A percentile compares a stretch with the other conserved stretches of the same genome.
Conservation (phyloP, 78 protist species). For the Bodo saltans region DNA sequence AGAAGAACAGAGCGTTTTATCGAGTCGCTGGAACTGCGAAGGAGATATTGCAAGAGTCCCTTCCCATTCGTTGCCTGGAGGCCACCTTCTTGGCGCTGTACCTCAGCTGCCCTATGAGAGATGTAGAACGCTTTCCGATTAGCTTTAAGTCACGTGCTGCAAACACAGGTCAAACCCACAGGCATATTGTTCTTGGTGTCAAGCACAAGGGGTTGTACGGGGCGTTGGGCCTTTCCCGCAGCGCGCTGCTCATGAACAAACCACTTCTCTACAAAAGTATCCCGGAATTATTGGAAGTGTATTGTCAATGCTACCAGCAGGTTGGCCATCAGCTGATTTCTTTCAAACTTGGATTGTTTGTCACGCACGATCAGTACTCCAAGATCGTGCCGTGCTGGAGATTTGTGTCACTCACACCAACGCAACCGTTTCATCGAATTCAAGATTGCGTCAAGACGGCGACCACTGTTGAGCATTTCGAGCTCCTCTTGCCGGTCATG, state of each 20-base stretch:
- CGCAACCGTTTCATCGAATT: no score
- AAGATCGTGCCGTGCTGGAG: background rate
- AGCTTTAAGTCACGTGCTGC: constrained; percentile 7
- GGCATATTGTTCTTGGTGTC: constrained; percentile 50
- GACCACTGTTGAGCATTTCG: no score
- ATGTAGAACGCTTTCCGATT: constrained; percentile 37
- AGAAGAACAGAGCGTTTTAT: constrained; percentile 10
- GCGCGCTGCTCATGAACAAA: constrained; percentile 35
- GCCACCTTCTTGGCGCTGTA: constrained; percentile 27
- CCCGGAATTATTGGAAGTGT: background rate
- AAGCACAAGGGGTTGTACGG: constrained; percentile 13
- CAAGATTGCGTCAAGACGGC: no score
- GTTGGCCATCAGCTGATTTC: constrained; percentile 4
- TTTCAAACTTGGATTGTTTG: constrained; percentile 1
- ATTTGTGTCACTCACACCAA: no score
- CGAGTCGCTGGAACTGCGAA: constrained; percentile 22
- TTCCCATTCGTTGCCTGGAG: constrained; percentile 48
- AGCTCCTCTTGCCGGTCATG: no score
- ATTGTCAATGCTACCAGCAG: background rate
- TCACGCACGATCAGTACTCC: background rate
- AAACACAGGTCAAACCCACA: constrained; percentile 7
- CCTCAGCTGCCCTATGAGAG: constrained; percentile 23
- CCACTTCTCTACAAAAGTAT: background rate
- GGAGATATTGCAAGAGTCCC: constrained; percentile 7
- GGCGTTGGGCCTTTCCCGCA: constrained; percentile 36